Base-by-base conservation (phyloP, 2,329 filamentous ascomycete species). In the Fusarium miscanthi region DNA sequence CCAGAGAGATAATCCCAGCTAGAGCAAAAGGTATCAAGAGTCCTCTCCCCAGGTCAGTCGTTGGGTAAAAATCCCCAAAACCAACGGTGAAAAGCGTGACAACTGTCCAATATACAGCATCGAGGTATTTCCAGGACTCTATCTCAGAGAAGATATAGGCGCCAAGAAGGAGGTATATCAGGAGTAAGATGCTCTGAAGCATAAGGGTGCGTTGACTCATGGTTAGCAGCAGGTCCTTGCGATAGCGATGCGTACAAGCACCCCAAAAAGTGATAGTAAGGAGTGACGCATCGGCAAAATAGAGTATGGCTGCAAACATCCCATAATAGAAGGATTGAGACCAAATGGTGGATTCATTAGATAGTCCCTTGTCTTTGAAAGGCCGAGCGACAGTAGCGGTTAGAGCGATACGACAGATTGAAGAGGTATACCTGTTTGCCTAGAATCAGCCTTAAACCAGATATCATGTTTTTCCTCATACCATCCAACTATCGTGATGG, bases 31-130 rank as follows among this genome's bases (percentile, higher is more conserved):
- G 58, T 30, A 60, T 60, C 23, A 60, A 16, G 2, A 60, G 48
- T 37, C 11, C 58, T 38, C 58, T 43, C 7, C 48, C 48, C 4
- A 60, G 25, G 7, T 43, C 38, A 11, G 48, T 60, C 1, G 21
- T 13, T 23, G 48, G 58, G 21, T 56, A 16, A 17, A 31, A 60
- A 8, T 60, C 58, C 12, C 48, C 48, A 8, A 60, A 60, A 5
- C 58, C 58, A 12, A 60, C 48, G 11, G 48, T 60, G 17, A 60
- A 60, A 30, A 60, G 58, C 2, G 48, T 60, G 16, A 60, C 48
- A 8, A 60, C 40, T 8, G 58, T 31, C 58, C 48, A 60, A 19
- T 43, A 60, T 8, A 60, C 38, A 37, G 48, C 19, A 30, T 60
- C 48, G 19, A 60, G 48, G 30, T 60, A 60, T 2, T 23, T 8